A percentile compares a stretch with the other conserved stretches of the same genome.
Conservation (phyloP, 2,329 filamentous ascomycete species). For the Coleophoma eucalyptorum region DNA sequence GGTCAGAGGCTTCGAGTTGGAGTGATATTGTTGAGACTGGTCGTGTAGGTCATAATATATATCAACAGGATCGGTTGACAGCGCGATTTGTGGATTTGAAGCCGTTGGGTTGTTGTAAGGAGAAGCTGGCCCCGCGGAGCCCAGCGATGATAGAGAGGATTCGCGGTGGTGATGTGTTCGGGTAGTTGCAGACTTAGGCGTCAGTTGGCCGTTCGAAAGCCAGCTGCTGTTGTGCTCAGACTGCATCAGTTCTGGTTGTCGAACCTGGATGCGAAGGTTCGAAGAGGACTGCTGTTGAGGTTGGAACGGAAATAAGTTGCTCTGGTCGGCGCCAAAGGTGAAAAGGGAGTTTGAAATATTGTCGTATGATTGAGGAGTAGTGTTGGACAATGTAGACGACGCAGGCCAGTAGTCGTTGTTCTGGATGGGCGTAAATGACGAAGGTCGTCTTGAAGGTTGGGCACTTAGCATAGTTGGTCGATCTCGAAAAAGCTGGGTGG, state of each 20-base stretch:
- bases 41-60: conserved; percentile 36
- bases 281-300: conserved; percentile 1
- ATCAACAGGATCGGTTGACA: conserved; percentile 29
- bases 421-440: neutral
- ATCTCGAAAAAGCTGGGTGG: neutral
- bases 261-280: conserved; percentile 12
- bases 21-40: conserved; percentile 14
- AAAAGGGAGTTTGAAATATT: conserved; percentile 9
- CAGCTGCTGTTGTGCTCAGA: conserved; percentile 21
- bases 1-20: conserved; percentile 26
- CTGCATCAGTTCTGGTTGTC: conserved; percentile 20
- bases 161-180: conserved; percentile 48
- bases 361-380: neutral
- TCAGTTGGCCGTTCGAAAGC: conserved; percentile 27
- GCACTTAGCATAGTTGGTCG: neutral
- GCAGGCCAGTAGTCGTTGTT: neutral
- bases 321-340: conserved; percentile 17
- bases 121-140: conserved; percentile 56
- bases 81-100: conserved; percentile 52
- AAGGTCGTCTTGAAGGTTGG: neutral
- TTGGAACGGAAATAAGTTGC: conserved; percentile 18
- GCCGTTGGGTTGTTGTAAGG: conserved; percentile 48
- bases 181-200: conserved; percentile 24
- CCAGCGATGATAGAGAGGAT: conserved; percentile 57
- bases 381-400: neutral